A percentile compares a stretch with the other conserved stretches of the same genome.
Conservation (phyloP, 441 rosid species). For the Mallotus japonicus region DNA sequence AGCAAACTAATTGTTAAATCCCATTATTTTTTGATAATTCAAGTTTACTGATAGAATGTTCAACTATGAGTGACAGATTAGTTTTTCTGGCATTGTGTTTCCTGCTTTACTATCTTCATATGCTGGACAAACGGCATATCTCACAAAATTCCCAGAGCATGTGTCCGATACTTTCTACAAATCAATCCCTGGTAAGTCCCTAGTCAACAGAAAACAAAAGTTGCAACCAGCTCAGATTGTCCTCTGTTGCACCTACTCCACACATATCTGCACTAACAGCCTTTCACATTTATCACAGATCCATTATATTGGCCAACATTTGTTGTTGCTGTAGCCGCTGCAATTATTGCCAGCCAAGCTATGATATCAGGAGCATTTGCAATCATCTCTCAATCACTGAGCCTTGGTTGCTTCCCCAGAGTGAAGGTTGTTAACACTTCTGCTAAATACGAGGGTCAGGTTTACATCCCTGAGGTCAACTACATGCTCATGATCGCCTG, state of each 20-base stretch:
- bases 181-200: conserved; percentile 54
- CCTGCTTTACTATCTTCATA: conserved; percentile 58
- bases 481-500: conserved; percentile 73
- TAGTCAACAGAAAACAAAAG: not conserved
- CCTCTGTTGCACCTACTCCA: no score
- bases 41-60: not conserved
- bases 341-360: conserved; percentile 81
- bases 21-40: not conserved
- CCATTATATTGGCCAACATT: conserved; percentile 74
- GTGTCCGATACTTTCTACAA: conserved; percentile 62
- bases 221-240: not conserved
- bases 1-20: not conserved
- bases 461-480: conserved; percentile 79
- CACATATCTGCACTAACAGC: not conserved
- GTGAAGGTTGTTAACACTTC: conserved; percentile 82
- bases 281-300: conserved; percentile 30
- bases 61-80: conserved; percentile 39
- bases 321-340: conserved; percentile 63
- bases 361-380: conserved; percentile 76
- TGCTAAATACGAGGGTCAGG: conserved; percentile 66
- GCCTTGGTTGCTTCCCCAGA: conserved; percentile 69
- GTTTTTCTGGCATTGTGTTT: conserved; percentile 53
- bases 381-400: conserved; percentile 60
- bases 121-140: conserved; percentile 75
- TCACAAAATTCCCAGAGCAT: conserved; percentile 41